Evolutionary conservation across 2,329 filamentous ascomycete genomes (phyloP).

Genomic region (Neonectria ditissima): DNA sequence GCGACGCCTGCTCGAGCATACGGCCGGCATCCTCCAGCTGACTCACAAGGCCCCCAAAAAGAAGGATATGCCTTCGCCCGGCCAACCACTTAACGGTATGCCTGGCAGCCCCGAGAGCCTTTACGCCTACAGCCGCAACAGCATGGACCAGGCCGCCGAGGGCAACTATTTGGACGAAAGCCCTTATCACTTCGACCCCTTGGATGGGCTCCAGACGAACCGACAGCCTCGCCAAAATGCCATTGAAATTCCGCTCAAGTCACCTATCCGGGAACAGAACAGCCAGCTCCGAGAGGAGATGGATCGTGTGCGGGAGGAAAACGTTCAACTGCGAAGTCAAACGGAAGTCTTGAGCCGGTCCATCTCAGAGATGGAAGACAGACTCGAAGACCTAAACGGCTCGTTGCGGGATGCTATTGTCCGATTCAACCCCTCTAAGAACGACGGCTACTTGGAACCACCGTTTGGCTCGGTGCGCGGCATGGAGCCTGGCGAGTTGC

Average conservation of each 20-base stretch:
- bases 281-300: conserved; percentile 62
- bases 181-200: conserved; percentile 75
- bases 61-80: conserved; percentile 56
- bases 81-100: conserved; percentile 65
- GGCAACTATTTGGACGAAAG: conserved; percentile 79
- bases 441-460: conserved; percentile 58
- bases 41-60: conserved; percentile 83
- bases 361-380: conserved; percentile 72
- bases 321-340: conserved; percentile 51
- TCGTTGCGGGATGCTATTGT: conserved; percentile 76
- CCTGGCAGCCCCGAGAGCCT: conserved; percentile 83
- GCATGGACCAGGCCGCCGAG: conserved; percentile 65
- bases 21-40: conserved; percentile 89
- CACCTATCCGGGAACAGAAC: conserved; percentile 66
- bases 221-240: conserved; percentile 54
- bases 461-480: conserved; percentile 49
- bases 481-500: conserved; percentile 58
- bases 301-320: conserved; percentile 61
- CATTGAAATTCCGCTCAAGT: conserved; percentile 70
- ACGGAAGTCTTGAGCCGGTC: conserved; percentile 55
- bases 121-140: conserved; percentile 74
- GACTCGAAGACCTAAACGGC: conserved; percentile 75
- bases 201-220: conserved; percentile 59
- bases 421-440: conserved; percentile 68
- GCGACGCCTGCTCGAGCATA: conserved; percentile 84